Conservation (phyloP, 169 alveolate species). For the Cyclospora cayetanensis region DNA sequence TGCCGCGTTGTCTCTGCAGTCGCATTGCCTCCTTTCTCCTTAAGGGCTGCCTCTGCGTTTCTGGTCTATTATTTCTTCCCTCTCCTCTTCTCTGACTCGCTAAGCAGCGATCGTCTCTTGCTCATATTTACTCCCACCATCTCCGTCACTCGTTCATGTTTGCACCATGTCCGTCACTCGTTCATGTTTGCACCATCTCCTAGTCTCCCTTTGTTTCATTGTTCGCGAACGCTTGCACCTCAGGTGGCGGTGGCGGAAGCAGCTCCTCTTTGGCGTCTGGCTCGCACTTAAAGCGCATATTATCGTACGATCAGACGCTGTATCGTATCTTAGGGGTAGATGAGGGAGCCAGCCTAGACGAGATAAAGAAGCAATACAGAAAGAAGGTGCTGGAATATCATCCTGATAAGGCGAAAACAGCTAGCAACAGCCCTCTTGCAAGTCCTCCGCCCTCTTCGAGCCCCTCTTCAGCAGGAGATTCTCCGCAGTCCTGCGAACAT, state of each 20-base stretch:
- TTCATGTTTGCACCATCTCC: neutral
- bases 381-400: constrained; percentile 69
- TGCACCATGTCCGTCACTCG: too few species aligned
- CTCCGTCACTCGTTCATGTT: neutral
- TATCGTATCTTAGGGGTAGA: constrained; percentile 56
- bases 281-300: constrained; percentile 1
- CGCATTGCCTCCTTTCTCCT: too few species aligned
- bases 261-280: neutral
- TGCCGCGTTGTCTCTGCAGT: too few species aligned
- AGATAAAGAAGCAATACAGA: constrained; percentile 69
- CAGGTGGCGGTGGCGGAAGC: constrained; percentile 59
- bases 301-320: constrained; percentile 60
- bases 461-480: neutral
- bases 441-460: neutral
- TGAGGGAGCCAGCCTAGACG: constrained; percentile 61
- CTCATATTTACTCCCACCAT: neutral
- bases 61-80: too few species aligned
- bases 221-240: neutral
- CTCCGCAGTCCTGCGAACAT: neutral
- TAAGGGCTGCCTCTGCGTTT: too few species aligned
- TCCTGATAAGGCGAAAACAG: constrained; percentile 71
- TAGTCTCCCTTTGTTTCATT: neutral
- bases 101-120: neutral
- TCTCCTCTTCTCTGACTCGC: too few species aligned
- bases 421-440: neutral